Evolutionary conservation across 2,329 filamentous ascomycete species (phyloP).

Genomic region (Trichophyton verrucosum): DNA sequence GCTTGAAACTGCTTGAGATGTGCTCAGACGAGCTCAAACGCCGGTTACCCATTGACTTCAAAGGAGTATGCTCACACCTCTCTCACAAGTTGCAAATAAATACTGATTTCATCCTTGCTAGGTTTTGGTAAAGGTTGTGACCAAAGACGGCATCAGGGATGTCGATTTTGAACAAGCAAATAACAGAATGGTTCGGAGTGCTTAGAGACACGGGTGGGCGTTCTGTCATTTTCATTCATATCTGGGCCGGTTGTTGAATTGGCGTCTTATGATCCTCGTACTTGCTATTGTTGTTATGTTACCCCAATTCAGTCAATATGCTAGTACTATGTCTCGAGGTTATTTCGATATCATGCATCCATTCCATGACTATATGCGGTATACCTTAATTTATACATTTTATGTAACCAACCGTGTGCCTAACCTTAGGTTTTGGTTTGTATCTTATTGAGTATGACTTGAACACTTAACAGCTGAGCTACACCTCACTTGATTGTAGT

Average conservation of each 20-base stretch:
- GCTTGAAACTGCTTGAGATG: constrained; percentile 83
- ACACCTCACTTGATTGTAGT: no score
- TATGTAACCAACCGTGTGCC: no score
- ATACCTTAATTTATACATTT: not conserved
- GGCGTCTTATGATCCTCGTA: not conserved
- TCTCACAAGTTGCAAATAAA: not conserved
- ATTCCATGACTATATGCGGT: not conserved
- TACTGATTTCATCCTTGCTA: constrained; percentile 12
- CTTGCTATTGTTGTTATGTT: not conserved
- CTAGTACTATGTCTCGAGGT: not conserved
- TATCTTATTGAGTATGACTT: no score
- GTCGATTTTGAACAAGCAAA: constrained; percentile 62
- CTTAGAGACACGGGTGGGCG: constrained; percentile 25
- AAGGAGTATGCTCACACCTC: constrained; percentile 53
- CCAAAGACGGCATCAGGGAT: constrained; percentile 80
- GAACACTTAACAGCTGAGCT: no score
- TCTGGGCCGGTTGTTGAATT: constrained; percentile 1
- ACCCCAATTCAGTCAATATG: not conserved
- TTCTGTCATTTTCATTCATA: constrained; percentile 15
- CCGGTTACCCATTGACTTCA: constrained; percentile 95
- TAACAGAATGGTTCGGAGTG: constrained; percentile 45
- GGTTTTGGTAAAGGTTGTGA: constrained; percentile 71
- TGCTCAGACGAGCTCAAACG: constrained; percentile 96
- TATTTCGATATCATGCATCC: not conserved
- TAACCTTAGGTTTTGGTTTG: no score